Evolutionary conservation across 306 rosid genomes (phyloP).

Genomic region (Ormosia semicastrata): DNA sequence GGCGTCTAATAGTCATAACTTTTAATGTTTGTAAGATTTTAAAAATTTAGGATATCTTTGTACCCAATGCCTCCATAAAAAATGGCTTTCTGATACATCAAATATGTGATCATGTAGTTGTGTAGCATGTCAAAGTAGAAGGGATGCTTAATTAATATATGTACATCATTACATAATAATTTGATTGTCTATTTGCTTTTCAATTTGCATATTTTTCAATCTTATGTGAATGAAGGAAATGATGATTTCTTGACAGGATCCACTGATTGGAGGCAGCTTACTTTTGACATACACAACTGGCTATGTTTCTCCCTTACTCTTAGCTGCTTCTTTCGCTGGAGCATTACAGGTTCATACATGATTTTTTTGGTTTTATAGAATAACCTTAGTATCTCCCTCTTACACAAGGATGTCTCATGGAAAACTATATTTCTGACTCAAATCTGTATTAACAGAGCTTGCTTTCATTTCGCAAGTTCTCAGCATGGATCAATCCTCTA

Average conservation of each 20-base stretch:
- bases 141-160: slow-evolving; percentile 2
- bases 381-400: neutral
- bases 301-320: slow-evolving; percentile 81
- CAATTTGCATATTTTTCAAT: neutral
- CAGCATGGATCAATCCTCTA: slow-evolving; percentile 90
- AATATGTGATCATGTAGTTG: neutral
- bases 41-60: neutral
- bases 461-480: slow-evolving; percentile 86
- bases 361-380: neutral
- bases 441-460: slow-evolving; percentile 56
- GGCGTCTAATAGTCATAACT: neutral
- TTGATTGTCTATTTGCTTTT: neutral
- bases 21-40: neutral
- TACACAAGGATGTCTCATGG: neutral
- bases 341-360: slow-evolving; percentile 69
- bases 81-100: slow-evolving; percentile 8
- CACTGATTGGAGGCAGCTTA: slow-evolving; percentile 82
- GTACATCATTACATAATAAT: neutral
- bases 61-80: neutral
- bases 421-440: slow-evolving; percentile 21
- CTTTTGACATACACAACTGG: slow-evolving; percentile 93
- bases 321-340: slow-evolving; percentile 96
- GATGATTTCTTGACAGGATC: slow-evolving; percentile 59
- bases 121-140: neutral
- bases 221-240: slow-evolving; percentile 8